Base-by-base conservation (phyloP, 371 early-diverging fungal genomes). In the Circinella umbellata region DNA sequence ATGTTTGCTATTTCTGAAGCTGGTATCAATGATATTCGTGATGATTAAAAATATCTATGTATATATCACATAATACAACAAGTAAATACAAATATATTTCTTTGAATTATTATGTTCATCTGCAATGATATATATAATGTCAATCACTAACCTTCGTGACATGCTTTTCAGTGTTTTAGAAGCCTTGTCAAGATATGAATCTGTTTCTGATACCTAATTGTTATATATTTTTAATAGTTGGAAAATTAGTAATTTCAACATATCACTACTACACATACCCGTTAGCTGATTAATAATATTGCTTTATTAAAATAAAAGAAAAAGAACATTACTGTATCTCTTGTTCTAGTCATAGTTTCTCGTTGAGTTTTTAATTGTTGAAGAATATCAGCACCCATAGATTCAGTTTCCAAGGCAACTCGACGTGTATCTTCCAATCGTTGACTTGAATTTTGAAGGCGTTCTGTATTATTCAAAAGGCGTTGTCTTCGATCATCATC, bases 361-460 rank as follows among this genome's bases (percentile, higher is more conserved):
- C 98, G 84, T 80, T 98, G 98, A 18, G 90, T 82, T 64, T 94
- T 86, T 66, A 98, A 76, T 48, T 90, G 91, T 17, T 90, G 86
- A 61, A 98, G 76, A 39, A 97, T 96, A 38, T 87, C 88, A 61
- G 94, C 92, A 1, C 97, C 97, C 47, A 94, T 84, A 4, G 88
- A 74, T 83, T 98, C 96, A 17, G 97, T 94, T 71, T 98, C 97
- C 46, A 97, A 77, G 11, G 98, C 98, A 61, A 96, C 72, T 47
- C 95, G 86, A 76, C 95, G 96, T 37, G 94, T 93, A 48, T 95
- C 94, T 79, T 96, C 92, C 75, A 98, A 75, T 54, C 95, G 85
- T 60, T 89, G 81, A 68, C 90, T 91, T 15, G 92, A 91, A 34
- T 92, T 86, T 54, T 91, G 89, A 36, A 98, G 77, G 46, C 94